Conservation (phyloP, 345 rosid genomes). For the Citrus trifoliata region DNA sequence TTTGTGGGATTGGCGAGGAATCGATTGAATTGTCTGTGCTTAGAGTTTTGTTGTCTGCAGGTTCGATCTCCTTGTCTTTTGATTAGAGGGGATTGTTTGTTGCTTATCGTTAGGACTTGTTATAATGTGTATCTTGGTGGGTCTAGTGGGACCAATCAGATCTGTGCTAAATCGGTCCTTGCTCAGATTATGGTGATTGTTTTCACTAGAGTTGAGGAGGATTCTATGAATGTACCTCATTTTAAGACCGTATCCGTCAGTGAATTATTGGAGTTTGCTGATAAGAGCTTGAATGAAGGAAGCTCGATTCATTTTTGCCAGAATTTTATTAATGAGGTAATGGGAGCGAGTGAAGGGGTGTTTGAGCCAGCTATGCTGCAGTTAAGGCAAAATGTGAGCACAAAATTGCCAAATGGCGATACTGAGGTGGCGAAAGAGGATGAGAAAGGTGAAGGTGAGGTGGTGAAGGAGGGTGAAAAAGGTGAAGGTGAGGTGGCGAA, state of each 20-base stretch:
- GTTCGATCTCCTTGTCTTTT: constrained; percentile 68
- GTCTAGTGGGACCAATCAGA: constrained; percentile 79
- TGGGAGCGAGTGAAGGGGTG: constrained; percentile 60
- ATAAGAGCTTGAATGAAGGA: constrained; percentile 89
- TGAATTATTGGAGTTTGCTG: constrained; percentile 76
- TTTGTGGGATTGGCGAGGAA: constrained; percentile 70
- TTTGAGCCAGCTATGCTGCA: constrained; percentile 39
- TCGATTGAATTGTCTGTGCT: constrained; percentile 70
- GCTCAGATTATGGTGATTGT: constrained; percentile 81
- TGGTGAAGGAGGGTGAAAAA: constrained; percentile 8
- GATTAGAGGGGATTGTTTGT: constrained; percentile 80
- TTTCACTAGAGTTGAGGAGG: constrained; percentile 72
- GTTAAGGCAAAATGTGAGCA: constrained; percentile 22
- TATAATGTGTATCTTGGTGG: constrained; percentile 90
- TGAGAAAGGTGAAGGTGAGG: constrained; percentile 2
- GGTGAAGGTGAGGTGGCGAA: constrained; percentile 14
- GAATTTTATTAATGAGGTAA: constrained; percentile 68
- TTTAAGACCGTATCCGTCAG: constrained; percentile 56
- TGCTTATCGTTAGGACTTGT: constrained; percentile 76
- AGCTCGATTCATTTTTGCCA: constrained; percentile 73
- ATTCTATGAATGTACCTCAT: constrained; percentile 43
- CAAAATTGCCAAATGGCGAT: constrained; percentile 43
- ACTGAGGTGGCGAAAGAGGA: constrained; percentile 17
- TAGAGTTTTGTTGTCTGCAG: constrained; percentile 68
- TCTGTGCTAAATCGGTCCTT: constrained; percentile 87